A percentile compares a stretch with the other conserved stretches of the same genome.
Conservation (phyloP, 192 early-diverging fungal species). For the Helicostylum pulchrum region DNA sequence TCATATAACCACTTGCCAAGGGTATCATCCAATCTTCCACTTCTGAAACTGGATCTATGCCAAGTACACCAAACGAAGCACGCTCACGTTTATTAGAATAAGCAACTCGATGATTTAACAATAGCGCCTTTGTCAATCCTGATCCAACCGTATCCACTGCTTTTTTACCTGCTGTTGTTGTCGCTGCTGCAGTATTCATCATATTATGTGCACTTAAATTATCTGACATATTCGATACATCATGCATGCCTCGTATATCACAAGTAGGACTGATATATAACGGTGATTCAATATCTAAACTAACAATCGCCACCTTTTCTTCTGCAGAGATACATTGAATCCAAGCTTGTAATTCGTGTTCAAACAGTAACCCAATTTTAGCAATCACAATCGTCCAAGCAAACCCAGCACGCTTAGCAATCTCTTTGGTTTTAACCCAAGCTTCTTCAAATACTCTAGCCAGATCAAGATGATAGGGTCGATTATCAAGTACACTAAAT, state of each 20-base stretch:
- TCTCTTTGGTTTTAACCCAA: constrained; percentile 40
- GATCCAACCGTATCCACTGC: background rate
- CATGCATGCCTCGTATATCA: background rate
- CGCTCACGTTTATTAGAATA: constrained; percentile 37
- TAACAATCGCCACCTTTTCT: constrained; percentile 29
- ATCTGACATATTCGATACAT: background rate
- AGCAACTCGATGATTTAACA: constrained; percentile 51
- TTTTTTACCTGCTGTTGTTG: background rate
- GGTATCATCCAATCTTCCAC: constrained; percentile 42
- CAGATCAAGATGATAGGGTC: background rate
- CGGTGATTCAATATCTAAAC: constrained; percentile 35
- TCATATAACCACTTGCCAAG: constrained; percentile 48
- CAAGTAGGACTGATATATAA: constrained; percentile 6
- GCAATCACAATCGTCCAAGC: constrained; percentile 47
- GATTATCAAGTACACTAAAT: constrained; percentile 31
- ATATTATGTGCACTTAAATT: background rate
- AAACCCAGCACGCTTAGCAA: constrained; percentile 40
- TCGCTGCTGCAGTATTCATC: constrained; percentile 12
- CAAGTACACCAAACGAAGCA: constrained; percentile 10
- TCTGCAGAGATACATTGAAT: constrained; percentile 21
- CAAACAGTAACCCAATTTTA: constrained; percentile 50
- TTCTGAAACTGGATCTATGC: constrained; percentile 15
- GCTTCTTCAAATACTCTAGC: constrained; percentile 37
- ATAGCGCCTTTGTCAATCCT: constrained; percentile 38
- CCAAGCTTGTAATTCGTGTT: constrained; percentile 39